A percentile compares a stretch with the other conserved stretches of the same genome.
Conservation (phyloP, 2,329 filamentous ascomycete species). For the Phaeosphaeria sp. region DNA sequence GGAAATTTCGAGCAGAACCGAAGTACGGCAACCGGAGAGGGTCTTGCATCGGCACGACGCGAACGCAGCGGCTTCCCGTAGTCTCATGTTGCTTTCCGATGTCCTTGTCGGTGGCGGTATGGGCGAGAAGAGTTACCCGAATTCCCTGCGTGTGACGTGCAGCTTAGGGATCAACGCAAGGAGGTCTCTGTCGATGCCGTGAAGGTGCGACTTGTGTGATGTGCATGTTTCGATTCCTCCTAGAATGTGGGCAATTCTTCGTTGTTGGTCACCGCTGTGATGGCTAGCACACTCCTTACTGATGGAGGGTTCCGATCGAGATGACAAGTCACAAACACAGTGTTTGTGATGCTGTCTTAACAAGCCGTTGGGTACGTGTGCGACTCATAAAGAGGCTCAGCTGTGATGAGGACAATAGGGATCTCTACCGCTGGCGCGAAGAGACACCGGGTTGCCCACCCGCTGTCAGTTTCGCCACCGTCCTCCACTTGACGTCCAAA, state of each 20-base stretch:
- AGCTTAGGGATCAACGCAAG: background rate
- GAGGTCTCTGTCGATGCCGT: background rate
- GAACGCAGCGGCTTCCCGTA: background rate
- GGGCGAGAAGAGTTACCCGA: background rate
- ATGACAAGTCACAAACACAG: background rate
- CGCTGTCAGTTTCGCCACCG: constrained; percentile 19
- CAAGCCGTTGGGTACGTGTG: constrained; percentile 1
- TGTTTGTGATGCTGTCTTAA: constrained; percentile 4
- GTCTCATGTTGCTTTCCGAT: background rate
- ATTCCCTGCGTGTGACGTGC: background rate
- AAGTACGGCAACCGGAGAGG: background rate
- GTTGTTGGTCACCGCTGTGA: background rate
- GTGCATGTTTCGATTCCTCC: background rate
- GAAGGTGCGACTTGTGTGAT: background rate
- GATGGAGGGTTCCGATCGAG: background rate
- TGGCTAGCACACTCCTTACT: background rate
- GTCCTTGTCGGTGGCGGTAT: background rate
- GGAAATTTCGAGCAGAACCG: background rate
- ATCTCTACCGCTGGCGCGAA: background rate
- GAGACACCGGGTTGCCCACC: constrained; percentile 13
- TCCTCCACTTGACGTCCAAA: constrained; percentile 5
- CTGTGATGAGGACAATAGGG: background rate
- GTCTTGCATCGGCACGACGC: background rate
- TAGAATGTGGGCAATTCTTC: background rate
- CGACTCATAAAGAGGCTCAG: constrained; percentile 6